A percentile compares a stretch with the other conserved stretches of the same genome.
phyloP scores from a whole-genome alignment of 2,329 filamentous ascomycete genomes.

The Volutella citrinella region DNA sequence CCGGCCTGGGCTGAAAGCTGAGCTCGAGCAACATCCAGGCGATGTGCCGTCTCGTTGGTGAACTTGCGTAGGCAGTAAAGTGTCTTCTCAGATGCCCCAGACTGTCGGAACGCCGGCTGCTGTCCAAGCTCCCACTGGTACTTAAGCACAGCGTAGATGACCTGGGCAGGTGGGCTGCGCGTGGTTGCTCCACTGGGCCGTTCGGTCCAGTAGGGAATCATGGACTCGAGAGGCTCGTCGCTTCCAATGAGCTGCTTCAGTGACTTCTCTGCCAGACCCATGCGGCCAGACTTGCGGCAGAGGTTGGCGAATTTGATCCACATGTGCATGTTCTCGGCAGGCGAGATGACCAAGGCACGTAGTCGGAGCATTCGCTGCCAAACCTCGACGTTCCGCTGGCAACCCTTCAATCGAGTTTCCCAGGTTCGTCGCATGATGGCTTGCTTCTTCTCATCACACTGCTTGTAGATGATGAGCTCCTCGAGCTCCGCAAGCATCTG shows the following conservation, averaged over 20 bases:
- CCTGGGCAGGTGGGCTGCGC: conserved; percentile 64
- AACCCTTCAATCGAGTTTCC: conserved; percentile 92
- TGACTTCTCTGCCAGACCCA: conserved; percentile 93
- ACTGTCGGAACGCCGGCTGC: conserved; percentile 42
- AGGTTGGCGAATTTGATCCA: conserved; percentile 99
- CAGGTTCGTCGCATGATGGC: conserved; percentile 89
- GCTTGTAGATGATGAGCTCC: conserved; percentile 97
- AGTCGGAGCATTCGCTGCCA: conserved; percentile 99
- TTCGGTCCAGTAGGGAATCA: conserved; percentile 58
- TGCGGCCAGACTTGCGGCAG: conserved; percentile 92
- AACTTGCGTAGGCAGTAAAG: conserved; percentile 59
- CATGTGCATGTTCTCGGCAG: conserved; percentile 95
- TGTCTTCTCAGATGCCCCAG: conserved; percentile 51
- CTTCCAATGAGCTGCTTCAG: conserved; percentile 83
- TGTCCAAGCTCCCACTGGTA: conserved; percentile 91
- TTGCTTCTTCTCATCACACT: conserved; percentile 84
- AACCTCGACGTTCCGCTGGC: conserved; percentile 94
- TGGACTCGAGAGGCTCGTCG: conserved; percentile 58
- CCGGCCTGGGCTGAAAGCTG: conserved; percentile 47
- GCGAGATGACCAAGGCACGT: conserved; percentile 84
- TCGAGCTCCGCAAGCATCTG: conserved; percentile 99
- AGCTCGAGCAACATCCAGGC: conserved; percentile 50
- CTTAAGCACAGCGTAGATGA: conserved; percentile 95
- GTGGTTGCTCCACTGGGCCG: conserved; percentile 19
- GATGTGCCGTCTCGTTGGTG: conserved; percentile 56